Base-by-base conservation (phyloP, 192 early-diverging fungal genomes). In the Entrophospora sp. region DNA sequence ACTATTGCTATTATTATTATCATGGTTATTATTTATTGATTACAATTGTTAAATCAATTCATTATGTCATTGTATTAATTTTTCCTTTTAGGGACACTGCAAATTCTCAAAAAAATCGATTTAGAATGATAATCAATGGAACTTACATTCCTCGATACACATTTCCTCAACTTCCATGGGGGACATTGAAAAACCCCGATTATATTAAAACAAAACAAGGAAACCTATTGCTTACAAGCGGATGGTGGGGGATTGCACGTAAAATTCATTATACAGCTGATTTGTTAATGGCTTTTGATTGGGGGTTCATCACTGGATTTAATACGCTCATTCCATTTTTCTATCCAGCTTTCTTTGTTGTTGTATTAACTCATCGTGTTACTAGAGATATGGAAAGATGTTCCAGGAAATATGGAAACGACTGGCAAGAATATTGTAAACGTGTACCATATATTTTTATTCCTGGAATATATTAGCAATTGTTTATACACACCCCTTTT, bases 341-440 rank as follows among this genome's bases (percentile, higher is more conserved):
- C 71, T 94, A 94, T 69, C 77, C 85, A n/a, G 71, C 79, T 44
- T 96, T 93, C 79, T 96, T 96, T 73, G 68, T 83, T 16, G 76
- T 87, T 16, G 80, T 96, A 24, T 79, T 96, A 14, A 68, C 87
- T 36, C 94, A 96, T 75, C 89, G 94, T 64, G 87, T 85, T 32
- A 71, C 75, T 62, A 81, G 94, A 32, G 94, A 96, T 73, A 92
- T 93, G 75, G 75, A 84, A 66, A 84, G 87, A 62, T 96, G 94
- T 74, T 75, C 84, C 31, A 78, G 76, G 22, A 96, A 96, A 75
- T 96, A 96, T 75, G 89, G 89, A 40, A 85, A 84, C 57, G 91
- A 93, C 70, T 96, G 94, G 94, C 80, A 85, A 28, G 70, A 73
- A 53, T 96, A 96, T 76, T 87, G 85, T 61, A 67, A 80, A 49